These are phyloP conservation scores for Alternaria hordeiaustralica DNA, from an alignment of 2,329 filamentous ascomycete genomes.

Conservation along the genomic window DNA sequence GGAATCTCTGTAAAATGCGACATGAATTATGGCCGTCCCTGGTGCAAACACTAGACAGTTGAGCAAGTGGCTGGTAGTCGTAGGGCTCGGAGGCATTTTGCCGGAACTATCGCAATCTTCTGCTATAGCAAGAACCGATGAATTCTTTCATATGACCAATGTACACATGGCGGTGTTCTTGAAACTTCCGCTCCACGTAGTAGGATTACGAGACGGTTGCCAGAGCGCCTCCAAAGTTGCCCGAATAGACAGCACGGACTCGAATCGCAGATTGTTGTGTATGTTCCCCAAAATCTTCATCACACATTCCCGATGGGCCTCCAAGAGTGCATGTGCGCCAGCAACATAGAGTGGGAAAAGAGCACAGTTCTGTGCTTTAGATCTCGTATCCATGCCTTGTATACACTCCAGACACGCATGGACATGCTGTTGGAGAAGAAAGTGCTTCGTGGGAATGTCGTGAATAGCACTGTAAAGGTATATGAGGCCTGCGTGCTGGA, in stretches of 20 bases:
- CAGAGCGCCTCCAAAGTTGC: conserved; percentile 9
- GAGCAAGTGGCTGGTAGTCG: neutral
- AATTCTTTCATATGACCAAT: conserved; percentile 3
- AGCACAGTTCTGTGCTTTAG: conserved; percentile 18
- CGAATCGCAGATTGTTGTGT: conserved; percentile 16
- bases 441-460: conserved; percentile 12
- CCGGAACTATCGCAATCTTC: neutral
- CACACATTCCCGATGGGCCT: conserved; percentile 4
- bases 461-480: conserved; percentile 23
- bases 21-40: neutral
- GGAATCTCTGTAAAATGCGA: neutral
- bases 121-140: too few relatives aligned
- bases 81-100: neutral
- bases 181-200: conserved; percentile 8
- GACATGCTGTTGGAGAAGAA: conserved; percentile 21
- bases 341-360: conserved; percentile 24
- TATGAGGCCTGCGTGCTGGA: conserved; percentile 22
- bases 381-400: conserved; percentile 13
- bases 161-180: conserved; percentile 4
- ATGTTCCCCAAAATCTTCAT: conserved; percentile 12
- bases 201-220: conserved; percentile 6
- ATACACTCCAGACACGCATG: conserved; percentile 20
- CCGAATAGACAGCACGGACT: conserved; percentile 15
- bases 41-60: neutral
- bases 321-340: conserved; percentile 13